A percentile compares a stretch with the other conserved stretches of the same genome.
These are phyloP conservation scores for Strobilomyces echinocephalus DNA, from an alignment of 768 basidiomycete species.

Conservation along the genomic window DNA sequence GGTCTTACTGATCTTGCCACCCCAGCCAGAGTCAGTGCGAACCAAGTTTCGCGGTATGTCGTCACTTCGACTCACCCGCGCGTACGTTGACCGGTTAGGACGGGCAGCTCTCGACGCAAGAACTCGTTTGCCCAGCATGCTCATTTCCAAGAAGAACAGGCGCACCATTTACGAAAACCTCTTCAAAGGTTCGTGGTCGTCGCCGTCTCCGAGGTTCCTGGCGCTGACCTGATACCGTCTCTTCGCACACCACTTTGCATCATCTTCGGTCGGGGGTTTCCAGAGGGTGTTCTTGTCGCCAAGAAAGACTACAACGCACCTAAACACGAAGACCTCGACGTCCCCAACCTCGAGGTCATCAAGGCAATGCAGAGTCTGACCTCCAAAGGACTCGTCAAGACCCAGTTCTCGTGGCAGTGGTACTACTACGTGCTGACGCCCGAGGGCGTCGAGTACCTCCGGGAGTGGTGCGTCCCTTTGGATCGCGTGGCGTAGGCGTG, in stretches of 20 bases:
- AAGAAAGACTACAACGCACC: slow-evolving; percentile 99
- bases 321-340: slow-evolving; percentile 87
- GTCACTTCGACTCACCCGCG: neutral
- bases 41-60: slow-evolving; percentile 34
- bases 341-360: slow-evolving; percentile 67
- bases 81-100: neutral
- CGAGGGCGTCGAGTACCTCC: slow-evolving; percentile 83
- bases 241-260: neutral
- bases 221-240: neutral
- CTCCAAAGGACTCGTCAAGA: slow-evolving; percentile 88
- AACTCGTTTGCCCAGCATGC: slow-evolving; percentile 60
- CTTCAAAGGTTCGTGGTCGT: slow-evolving; percentile 83
- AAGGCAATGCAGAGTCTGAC: slow-evolving; percentile 64
- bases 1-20: slow-evolving; percentile 20
- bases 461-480: slow-evolving; percentile 58
- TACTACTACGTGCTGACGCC: slow-evolving; percentile 98
- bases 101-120: slow-evolving; percentile 29
- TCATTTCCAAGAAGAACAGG: slow-evolving; percentile 94
- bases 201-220: neutral
- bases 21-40: slow-evolving; percentile 35
- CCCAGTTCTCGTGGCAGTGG: slow-evolving; percentile 99
- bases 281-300: slow-evolving; percentile 98
- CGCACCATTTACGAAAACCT: slow-evolving; percentile 98
- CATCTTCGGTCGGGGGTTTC: no score
- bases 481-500: neutral